Evolutionary conservation across 169 alveolate species (phyloP), one percentile per base, ranked within the genome.

Genomic region (Amoebophrya sp.): DNA sequence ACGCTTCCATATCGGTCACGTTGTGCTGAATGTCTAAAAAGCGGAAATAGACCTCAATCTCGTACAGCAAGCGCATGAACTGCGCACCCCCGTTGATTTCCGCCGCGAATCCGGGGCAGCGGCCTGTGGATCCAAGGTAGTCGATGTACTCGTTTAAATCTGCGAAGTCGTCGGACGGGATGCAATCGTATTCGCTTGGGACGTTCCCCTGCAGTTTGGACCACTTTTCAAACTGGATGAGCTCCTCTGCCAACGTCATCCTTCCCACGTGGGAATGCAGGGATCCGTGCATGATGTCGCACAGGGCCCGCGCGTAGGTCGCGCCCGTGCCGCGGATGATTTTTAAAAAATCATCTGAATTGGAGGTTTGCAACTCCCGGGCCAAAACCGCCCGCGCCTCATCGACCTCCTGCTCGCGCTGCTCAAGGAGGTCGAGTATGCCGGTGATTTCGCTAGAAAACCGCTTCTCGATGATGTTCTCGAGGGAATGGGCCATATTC

Each of bases 41-140:
- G 39, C 91, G 91, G 77, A 89, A 89, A 54, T 39, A 89, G 12
- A 89, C 91, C 23, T 89, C 91, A 23, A 40, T 39, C 77, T 89
- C 91, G 77, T 39, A 89, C 77, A 39, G 40, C 35, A 89, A 53
- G 77, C 91, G 91, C 77, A 39, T 39, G 77, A 89, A 89, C 77
- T 89, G 91, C 0, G 91, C 91, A 40, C 91, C 91, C 18, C 91
- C 91, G 38, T 89, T 89, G 32, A 89, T 25, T 40, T 40, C 77
- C 29, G 91, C 32, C 0, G 35, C 33, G 32, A 40, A 39, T 7
- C 23, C 54, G 29, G n/a, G 38, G 29, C 77, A 38, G 39, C 91
- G 40, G 29, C 77, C 91, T 25, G 12, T 89, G 77, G 10, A 0
- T 7, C 77, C 91, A 23, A 89, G 91, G 66, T 89, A 89, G 77